Conservation (phyloP, 441 rosid species). For the Pelargonium citronellum region DNA sequence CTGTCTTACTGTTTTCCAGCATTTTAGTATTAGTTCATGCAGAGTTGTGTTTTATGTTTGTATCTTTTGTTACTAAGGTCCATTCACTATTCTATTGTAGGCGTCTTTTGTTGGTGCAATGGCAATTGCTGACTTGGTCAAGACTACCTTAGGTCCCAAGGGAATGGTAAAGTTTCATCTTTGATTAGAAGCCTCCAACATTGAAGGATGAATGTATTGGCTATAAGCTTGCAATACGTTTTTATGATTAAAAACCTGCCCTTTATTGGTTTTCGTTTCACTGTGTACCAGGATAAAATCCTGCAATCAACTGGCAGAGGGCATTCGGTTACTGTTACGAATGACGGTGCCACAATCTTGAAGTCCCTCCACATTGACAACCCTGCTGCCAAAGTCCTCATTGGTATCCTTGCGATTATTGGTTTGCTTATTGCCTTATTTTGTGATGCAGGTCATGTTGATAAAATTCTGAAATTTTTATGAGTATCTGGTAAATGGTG, state of each 20-base stretch:
- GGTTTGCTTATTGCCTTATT: not conserved
- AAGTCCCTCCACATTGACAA: conserved; percentile 91
- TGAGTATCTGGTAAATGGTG: not conserved
- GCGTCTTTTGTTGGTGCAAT: conserved; percentile 30
- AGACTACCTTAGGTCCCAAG: conserved; percentile 30
- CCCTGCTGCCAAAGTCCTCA: conserved; percentile 93
- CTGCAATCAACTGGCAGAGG: conserved; percentile 94
- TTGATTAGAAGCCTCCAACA: not conserved
- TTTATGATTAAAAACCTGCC: conserved; percentile 7
- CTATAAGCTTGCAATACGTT: not conserved
- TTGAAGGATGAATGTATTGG: not conserved
- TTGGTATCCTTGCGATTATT: conserved; percentile 53
- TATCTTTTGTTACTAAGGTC: not conserved
- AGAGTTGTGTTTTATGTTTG: not conserved
- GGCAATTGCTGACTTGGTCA: conserved; percentile 29
- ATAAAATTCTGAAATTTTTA: not conserved
- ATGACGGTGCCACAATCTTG: conserved; percentile 94
- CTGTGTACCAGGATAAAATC: conserved; percentile 63
- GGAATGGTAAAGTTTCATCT: conserved; percentile 23
- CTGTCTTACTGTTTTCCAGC: not conserved
- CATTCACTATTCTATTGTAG: conserved; percentile 5
- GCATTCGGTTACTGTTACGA: conserved; percentile 71
- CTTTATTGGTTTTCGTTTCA: conserved; percentile 12
- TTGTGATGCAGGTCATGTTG: not conserved
- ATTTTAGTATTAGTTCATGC: not conserved